These are phyloP conservation scores for Trypanosoma melophagium DNA, from an alignment of 208 protist genomes.

Conservation along the genomic window DNA sequence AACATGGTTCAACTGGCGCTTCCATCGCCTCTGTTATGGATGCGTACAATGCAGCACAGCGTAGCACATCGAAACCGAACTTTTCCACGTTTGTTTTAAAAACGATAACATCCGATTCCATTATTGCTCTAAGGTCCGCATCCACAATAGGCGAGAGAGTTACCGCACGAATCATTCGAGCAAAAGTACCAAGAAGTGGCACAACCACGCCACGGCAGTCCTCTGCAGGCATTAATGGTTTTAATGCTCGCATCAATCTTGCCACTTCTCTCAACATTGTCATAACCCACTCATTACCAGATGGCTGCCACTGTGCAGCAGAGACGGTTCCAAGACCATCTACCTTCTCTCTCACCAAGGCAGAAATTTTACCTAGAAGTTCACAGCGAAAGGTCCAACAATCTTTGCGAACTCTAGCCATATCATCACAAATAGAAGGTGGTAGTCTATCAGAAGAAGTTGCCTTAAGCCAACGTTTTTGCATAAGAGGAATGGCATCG, in stretches of 20 bases:
- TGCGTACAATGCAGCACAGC: slow-evolving; percentile 43
- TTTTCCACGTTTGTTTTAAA: slow-evolving; percentile 91
- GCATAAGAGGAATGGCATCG: slow-evolving; percentile 67
- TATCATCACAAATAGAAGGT: slow-evolving; percentile 61
- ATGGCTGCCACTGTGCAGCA: slow-evolving; percentile 45
- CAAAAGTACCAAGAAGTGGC: slow-evolving; percentile 69
- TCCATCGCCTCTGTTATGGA: slow-evolving; percentile 42
- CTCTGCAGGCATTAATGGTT: slow-evolving; percentile 53
- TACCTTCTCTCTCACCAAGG: slow-evolving; percentile 72
- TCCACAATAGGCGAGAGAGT: slow-evolving; percentile 37
- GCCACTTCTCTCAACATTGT: slow-evolving; percentile 84
- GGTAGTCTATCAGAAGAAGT: slow-evolving; percentile 27
- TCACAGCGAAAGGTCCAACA: slow-evolving; percentile 61
- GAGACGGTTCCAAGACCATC: slow-evolving; percentile 43
- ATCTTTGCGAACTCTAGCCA: slow-evolving; percentile 51
- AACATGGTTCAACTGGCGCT: slow-evolving; percentile 31
- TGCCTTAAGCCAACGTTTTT: slow-evolving; percentile 34
- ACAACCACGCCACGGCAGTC: slow-evolving; percentile 74
- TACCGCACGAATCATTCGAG: slow-evolving; percentile 58
- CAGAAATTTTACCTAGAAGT: slow-evolving; percentile 67
- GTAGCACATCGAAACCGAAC: slow-evolving; percentile 88
- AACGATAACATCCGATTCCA: slow-evolving; percentile 68
- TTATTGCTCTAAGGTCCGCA: slow-evolving; percentile 19
- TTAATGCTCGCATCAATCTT: slow-evolving; percentile 61
- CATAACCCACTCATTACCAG: slow-evolving; percentile 88